phyloP scores from a whole-genome alignment of 495 filamentous ascomycete species.

The Penicillium coprophilum region DNA sequence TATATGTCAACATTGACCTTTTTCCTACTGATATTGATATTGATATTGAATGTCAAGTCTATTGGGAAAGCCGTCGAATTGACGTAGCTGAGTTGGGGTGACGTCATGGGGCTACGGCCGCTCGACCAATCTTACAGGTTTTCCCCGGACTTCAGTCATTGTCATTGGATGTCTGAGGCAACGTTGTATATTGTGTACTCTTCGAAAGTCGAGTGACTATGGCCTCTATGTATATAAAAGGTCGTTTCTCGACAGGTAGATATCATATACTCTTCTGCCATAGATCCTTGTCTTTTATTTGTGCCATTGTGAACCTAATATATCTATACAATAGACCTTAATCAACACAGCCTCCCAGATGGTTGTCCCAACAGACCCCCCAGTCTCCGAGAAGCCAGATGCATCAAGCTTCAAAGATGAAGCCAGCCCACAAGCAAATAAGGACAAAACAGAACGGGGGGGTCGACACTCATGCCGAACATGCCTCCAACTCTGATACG shows the following conservation, averaged over 20 bases:
- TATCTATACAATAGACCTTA: background rate
- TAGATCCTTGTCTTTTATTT: background rate
- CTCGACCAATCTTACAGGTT: background rate
- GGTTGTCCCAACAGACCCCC: background rate
- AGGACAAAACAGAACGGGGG: constrained; percentile 14
- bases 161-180: background rate
- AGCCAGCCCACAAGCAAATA: background rate
- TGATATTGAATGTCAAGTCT: too few relatives aligned
- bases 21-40: too few relatives aligned
- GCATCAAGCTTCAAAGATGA: background rate
- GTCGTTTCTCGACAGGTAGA: background rate
- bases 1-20: background rate
- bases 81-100: background rate
- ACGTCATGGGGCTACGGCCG: background rate
- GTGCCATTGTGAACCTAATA: background rate
- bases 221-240: background rate
- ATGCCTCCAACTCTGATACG: constrained; percentile 19
- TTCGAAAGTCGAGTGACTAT: background rate
- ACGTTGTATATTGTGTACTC: background rate
- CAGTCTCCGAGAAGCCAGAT: background rate
- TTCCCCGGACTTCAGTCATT: background rate
- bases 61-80: too few relatives aligned
- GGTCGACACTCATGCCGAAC: constrained; percentile 20
- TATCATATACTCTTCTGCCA: background rate
- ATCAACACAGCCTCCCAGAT: background rate